Evolutionary conservation across 208 protist species (phyloP).

Genomic region (Phytomonas sp.): DNA sequence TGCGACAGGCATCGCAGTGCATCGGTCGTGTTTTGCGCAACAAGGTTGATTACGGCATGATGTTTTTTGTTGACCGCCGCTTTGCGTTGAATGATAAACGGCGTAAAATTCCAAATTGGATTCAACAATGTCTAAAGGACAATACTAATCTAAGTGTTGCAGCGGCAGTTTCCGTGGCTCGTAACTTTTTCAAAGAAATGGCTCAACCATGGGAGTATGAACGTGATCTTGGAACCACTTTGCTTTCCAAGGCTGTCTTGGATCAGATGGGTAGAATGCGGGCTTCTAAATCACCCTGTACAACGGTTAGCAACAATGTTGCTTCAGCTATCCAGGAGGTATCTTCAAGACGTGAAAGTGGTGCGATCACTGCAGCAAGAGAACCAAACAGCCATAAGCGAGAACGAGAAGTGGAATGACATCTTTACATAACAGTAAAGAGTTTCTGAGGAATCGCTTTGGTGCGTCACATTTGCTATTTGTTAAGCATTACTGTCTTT

Average conservation of each 20-base stretch:
- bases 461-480: neutral
- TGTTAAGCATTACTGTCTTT: neutral
- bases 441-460: neutral
- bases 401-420: neutral
- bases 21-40: constrained; percentile 98
- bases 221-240: constrained; percentile 78
- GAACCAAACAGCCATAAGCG: neutral
- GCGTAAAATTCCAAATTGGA: constrained; percentile 88
- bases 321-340: neutral
- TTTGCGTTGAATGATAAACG: constrained; percentile 95
- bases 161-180: constrained; percentile 79
- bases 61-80: constrained; percentile 97
- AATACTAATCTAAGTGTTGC: constrained; percentile 89
- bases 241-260: constrained; percentile 51
- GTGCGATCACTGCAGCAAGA: neutral
- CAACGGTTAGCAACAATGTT: neutral
- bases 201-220: constrained; percentile 90
- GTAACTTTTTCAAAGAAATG: constrained; percentile 93
- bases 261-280: constrained; percentile 28
- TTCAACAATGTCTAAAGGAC: constrained; percentile 84
- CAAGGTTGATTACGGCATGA: constrained; percentile 99
- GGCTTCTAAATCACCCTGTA: constrained; percentile 15
- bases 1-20: constrained; percentile 98
- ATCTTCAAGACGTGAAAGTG: neutral
- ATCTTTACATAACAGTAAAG: neutral